These are phyloP conservation scores for Iberis pinnata DNA, from an alignment of 345 rosid genomes.

Conservation along the genomic window DNA sequence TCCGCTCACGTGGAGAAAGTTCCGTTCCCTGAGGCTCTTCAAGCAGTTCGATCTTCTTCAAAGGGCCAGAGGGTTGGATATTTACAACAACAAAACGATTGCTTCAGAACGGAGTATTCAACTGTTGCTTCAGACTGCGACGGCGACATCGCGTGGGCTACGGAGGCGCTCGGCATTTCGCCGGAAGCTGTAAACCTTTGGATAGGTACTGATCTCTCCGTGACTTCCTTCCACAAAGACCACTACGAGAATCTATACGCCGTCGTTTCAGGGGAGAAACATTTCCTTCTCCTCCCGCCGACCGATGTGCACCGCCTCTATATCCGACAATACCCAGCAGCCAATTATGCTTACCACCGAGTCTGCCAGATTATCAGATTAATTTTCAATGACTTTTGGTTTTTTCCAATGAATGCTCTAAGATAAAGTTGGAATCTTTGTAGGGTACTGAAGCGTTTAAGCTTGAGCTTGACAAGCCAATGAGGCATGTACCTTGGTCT, in stretches of 20 bases:
- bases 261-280: constrained; percentile 78
- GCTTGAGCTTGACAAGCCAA: constrained; percentile 61
- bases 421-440: constrained; percentile 18
- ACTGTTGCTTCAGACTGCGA: constrained; percentile 55
- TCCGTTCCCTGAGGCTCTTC: constrained; percentile 52
- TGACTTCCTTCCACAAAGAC: constrained; percentile 82
- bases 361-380: constrained; percentile 32
- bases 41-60: constrained; percentile 34
- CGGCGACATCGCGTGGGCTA: constrained; percentile 58
- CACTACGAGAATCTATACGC: constrained; percentile 88
- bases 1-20: constrained; percentile 57
- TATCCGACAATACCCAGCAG: constrained; percentile 54
- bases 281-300: constrained; percentile 73
- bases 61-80: constrained; percentile 40
- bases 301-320: constrained; percentile 83
- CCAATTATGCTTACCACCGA: constrained; percentile 43
- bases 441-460: constrained; percentile 45
- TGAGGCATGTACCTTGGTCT: constrained; percentile 64
- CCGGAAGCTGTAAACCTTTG: constrained; percentile 96
- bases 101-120: constrained; percentile 61
- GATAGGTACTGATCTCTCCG: constrained; percentile 67
- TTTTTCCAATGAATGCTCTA: neutral
- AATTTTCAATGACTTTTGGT: neutral
- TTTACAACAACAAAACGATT: constrained; percentile 81
- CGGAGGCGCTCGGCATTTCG: constrained; percentile 61